Base-by-base conservation (phyloP, 1,284 basidiomycete species). In the Sutorius eximius region DNA sequence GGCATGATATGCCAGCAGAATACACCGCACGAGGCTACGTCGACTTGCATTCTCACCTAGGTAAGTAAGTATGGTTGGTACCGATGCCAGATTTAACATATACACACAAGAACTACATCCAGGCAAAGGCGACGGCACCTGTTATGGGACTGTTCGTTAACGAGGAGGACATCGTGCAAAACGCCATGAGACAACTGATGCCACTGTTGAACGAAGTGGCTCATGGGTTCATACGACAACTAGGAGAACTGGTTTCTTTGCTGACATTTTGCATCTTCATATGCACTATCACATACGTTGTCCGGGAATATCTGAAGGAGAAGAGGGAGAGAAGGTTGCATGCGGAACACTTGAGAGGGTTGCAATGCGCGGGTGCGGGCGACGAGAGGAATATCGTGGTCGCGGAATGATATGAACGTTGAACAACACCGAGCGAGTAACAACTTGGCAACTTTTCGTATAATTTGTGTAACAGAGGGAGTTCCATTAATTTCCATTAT, bases 131-230 rank as follows among this genome's bases (percentile, higher is more conserved):
- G 29, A 50, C 33, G 16, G 5, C 12, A 29, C 38, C 11, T 18
- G 40, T 5, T 29, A 66, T 66, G 64, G 66, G 59, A 5, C 15
- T 68, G 3, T 41, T 66, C 6, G n/a, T 69, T 11, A 47, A 67
- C 45, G 65, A 67, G 38, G 45, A 57, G 3, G 55, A 55, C 51
- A 37, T 69, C 0, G 62, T 59, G 38, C 56, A 44, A 15, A 43
- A 13, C 6, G 27, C 40, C 20, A 50, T 68, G 49, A 33, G 30
- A 13, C 48, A 57, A 5, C 10, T 66, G 53, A 53, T 36, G 38
- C 68, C 68, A 12, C 46, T 66, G 27, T 32, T 70, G 42, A 33
- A 44, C 16, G 43, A 27, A 7, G 22, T 58, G n/a, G 48, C 41
- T 12, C 30, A 51, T 13, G 33, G 30, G 20, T 32, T 44, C 27